phyloP scores from a whole-genome alignment of 768 basidiomycete genomes.

The Kwoniella heveanensis region DNA sequence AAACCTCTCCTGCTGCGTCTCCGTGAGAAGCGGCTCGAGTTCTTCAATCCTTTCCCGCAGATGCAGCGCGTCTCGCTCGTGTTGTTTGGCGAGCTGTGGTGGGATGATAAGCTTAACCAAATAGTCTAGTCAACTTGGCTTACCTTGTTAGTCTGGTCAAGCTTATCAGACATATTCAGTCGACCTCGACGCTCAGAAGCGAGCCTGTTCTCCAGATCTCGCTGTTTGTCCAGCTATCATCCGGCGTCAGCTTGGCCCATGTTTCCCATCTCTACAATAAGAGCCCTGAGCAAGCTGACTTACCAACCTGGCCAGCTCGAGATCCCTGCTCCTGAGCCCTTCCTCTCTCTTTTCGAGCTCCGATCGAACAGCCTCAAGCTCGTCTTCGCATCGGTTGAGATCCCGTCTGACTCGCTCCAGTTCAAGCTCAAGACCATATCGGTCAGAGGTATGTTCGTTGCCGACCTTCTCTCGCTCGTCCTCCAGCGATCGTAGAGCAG shows the following conservation, averaged over 20 bases:
- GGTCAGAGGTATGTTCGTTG: conserved; percentile 77
- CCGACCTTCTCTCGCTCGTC: conserved; percentile 76
- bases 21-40: conserved; percentile 72
- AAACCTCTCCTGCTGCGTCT: conserved; percentile 59
- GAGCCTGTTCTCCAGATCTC: conserved; percentile 76
- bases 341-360: conserved; percentile 71
- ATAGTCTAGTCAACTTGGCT: conserved; percentile 22
- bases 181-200: conserved; percentile 84
- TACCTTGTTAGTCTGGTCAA: conserved; percentile 69
- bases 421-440: conserved; percentile 86
- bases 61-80: conserved; percentile 68
- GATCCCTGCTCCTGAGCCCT: conserved; percentile 69
- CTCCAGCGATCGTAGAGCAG: conserved; percentile 70
- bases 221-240: conserved; percentile 68
- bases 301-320: conserved; percentile 69
- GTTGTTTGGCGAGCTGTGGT: conserved; percentile 61
- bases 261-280: no score
- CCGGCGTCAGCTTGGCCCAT: no score
- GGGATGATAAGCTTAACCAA: no score
- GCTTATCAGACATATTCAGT: conserved; percentile 82
- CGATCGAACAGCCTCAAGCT: conserved; percentile 69
- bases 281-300: no score
- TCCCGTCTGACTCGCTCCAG: conserved; percentile 83
- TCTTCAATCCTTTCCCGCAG: conserved; percentile 69
- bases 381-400: conserved; percentile 75